A percentile compares a stretch with the other conserved stretches of the same genome.
Evolutionary conservation across 805 yeast genomes (phyloP).

Genomic region (Saturnispora silvae): DNA sequence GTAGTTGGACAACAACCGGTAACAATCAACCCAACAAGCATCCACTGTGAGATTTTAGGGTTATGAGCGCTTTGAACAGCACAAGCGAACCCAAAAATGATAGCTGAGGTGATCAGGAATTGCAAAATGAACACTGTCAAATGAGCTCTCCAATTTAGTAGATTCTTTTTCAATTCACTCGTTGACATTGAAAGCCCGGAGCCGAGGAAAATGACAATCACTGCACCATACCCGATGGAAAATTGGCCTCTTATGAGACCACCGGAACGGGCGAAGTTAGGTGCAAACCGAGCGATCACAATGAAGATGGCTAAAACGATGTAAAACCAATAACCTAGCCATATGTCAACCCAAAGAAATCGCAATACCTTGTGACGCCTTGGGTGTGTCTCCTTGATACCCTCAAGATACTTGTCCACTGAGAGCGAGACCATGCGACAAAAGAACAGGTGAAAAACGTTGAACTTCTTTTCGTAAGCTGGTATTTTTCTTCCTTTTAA

Average conservation of each 20-base stretch:
- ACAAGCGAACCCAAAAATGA: constrained; percentile 58
- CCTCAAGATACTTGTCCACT: constrained; percentile 5
- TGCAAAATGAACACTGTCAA: constrained; percentile 54
- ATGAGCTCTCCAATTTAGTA: constrained; percentile 77
- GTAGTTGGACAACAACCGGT: constrained; percentile 89
- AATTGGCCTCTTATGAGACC: constrained; percentile 69
- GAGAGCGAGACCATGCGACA: constrained; percentile 5
- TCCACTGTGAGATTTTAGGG: constrained; percentile 57
- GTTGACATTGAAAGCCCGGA: constrained; percentile 75
- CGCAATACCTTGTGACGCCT: constrained; percentile 4
- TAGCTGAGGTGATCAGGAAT: constrained; percentile 42
- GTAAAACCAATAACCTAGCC: constrained; percentile 63
- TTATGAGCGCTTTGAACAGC: constrained; percentile 55
- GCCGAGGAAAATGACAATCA: constrained; percentile 72
- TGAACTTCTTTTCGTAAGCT: too few relatives aligned
- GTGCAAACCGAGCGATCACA: constrained; percentile 66
- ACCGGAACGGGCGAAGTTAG: constrained; percentile 74
- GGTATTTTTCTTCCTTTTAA: too few relatives aligned
- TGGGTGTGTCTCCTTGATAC: constrained; percentile 9
- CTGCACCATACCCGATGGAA: constrained; percentile 76
- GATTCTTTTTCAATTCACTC: constrained; percentile 45
- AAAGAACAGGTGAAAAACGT: background rate
- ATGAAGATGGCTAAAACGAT: constrained; percentile 60
- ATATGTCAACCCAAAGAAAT: constrained; percentile 11
- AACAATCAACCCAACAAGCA: constrained; percentile 70